Evolutionary conservation across 139 green algal species (phyloP), one percentile per base, ranked within the genome.

Genomic region (Coccomyxa sp.): DNA sequence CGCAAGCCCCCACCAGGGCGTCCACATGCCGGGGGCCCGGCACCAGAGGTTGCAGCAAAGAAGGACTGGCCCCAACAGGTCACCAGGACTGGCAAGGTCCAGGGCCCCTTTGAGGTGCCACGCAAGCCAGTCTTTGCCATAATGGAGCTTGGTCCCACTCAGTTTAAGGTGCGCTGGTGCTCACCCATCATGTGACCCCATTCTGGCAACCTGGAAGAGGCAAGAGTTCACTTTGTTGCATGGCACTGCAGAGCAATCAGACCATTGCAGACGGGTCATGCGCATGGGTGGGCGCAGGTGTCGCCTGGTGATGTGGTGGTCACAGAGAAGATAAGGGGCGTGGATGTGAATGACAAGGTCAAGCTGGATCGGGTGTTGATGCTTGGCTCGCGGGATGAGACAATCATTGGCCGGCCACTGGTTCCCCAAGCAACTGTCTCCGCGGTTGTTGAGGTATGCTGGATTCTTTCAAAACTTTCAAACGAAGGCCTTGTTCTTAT

Each of bases 221-320:
- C 38, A n/a, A n/a, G n/a, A n/a, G n/a, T n/a, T n/a, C n/a, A n/a
- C n/a, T n/a, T n/a, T n/a, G n/a, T n/a, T n/a, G n/a, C n/a, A 32
- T 79, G 80, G 32, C 51, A 80, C 60, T 68, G 60, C 60, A 68
- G 60, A 25, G 60, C 63, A 71, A 51, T 3, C 38, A 45, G 30
- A 81, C 25, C 57, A 80, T 25, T 71, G 63, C 63, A 9, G 63
- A 28, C 18, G 18, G 21, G 63, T 71, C 63, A 71, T 25, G 18
- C 63, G 10, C 10, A 11, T 28, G 63, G 21, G 63, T 9, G 23
- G 27, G 27, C 1, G 71, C 71, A 87, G 78, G 87, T 93, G 0
- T 90, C 91, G 4, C 87, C 90, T 23, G 90, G 92, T 80, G 93
- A 96, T 76, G 38, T 92, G 18, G 89, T 96, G 51, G 89, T 89